These are phyloP conservation scores for Dujonia santamariae DNA, from an alignment of 1,139 yeast genomes.

Conservation along the genomic window DNA sequence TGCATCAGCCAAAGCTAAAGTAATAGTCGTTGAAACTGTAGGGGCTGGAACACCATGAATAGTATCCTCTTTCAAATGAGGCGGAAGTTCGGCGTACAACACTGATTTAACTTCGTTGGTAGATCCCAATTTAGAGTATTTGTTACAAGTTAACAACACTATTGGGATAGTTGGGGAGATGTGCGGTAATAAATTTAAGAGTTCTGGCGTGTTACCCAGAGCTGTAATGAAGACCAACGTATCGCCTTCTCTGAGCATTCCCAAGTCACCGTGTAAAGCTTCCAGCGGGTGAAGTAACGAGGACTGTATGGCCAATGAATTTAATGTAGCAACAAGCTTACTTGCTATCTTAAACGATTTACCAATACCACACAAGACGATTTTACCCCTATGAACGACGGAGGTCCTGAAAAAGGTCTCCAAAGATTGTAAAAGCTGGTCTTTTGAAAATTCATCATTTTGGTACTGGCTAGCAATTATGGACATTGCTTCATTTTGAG, in stretches of 20 bases:
- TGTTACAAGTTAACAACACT: slow-evolving; percentile 61
- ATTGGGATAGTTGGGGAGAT: slow-evolving; percentile 52
- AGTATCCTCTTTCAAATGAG: slow-evolving; percentile 52
- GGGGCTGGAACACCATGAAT: slow-evolving; percentile 90
- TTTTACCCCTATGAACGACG: slow-evolving; percentile 51
- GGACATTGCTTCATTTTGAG: slow-evolving; percentile 34
- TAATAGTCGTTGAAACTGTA: slow-evolving; percentile 76
- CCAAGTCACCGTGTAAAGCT: slow-evolving; percentile 90
- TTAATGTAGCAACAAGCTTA: slow-evolving; percentile 78
- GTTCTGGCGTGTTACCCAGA: slow-evolving; percentile 82
- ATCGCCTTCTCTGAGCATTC: slow-evolving; percentile 60
- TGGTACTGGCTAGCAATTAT: slow-evolving; percentile 29
- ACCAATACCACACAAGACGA: slow-evolving; percentile 80
- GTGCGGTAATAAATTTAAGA: slow-evolving; percentile 58
- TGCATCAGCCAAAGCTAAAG: slow-evolving; percentile 77
- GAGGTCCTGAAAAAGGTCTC: slow-evolving; percentile 49
- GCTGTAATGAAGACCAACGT: slow-evolving; percentile 68
- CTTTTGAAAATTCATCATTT: slow-evolving; percentile 40
- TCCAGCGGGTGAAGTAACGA: slow-evolving; percentile 76
- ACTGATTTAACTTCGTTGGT: slow-evolving; percentile 48
- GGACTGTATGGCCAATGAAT: slow-evolving; percentile 71
- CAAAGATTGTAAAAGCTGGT: slow-evolving; percentile 50
- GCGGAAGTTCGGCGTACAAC: slow-evolving; percentile 62
- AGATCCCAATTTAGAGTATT: slow-evolving; percentile 42
- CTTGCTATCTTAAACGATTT: slow-evolving; percentile 77